These are phyloP conservation scores for Phyllosticta paracitricarpa DNA, from an alignment of 2,329 filamentous ascomycete genomes.

Conservation along the genomic window DNA sequence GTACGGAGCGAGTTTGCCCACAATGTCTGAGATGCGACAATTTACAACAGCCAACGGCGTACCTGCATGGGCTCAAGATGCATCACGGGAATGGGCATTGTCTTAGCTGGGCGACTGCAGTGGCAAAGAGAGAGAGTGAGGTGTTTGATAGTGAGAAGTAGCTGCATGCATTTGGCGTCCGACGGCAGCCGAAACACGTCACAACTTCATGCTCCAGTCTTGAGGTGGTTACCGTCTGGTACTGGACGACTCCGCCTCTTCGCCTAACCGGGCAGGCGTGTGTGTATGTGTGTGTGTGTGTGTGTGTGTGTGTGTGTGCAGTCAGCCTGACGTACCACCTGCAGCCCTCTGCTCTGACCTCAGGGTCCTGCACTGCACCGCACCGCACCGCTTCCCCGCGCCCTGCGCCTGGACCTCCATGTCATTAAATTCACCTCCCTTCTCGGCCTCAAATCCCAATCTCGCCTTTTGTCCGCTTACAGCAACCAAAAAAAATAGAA, in stretches of 20 bases:
- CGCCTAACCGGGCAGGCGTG: background rate
- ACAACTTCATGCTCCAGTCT: background rate
- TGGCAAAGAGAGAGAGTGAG: background rate
- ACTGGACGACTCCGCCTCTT: background rate
- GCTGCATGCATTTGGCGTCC: background rate
- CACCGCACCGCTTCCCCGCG: too few species aligned
- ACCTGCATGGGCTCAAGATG: background rate
- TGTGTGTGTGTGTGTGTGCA: background rate
- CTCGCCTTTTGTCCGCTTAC: background rate
- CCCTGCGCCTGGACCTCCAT: background rate
- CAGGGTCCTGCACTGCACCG: background rate
- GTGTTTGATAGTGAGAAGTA: background rate
- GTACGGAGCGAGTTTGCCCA: background rate
- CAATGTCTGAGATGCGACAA: background rate
- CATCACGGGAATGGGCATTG: background rate
- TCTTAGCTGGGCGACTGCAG: background rate
- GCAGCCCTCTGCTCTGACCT: background rate
- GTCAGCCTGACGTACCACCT: background rate
- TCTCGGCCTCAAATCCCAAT: background rate
- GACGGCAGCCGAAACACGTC: slow-evolving; percentile 1
- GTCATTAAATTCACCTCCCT: background rate
- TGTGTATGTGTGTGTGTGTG: background rate
- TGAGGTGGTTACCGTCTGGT: background rate
- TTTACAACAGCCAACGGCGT: background rate
- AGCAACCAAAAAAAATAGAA: background rate